Evolutionary conservation across 441 rosid species (phyloP).

Genomic region (Cnidoscolus chayamansa): DNA sequence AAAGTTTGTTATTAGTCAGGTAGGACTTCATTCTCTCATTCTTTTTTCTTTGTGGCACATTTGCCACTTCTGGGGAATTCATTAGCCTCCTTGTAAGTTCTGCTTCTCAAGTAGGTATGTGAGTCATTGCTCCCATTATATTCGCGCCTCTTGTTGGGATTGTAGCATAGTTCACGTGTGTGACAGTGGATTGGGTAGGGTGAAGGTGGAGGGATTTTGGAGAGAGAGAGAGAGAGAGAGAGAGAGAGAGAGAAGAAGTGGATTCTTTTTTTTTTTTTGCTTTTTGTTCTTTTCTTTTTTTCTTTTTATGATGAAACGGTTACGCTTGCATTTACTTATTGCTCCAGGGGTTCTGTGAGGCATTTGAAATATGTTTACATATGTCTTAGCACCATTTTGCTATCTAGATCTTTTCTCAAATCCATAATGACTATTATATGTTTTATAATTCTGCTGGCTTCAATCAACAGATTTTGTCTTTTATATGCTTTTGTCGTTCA

Average conservation of each 20-base stretch:
- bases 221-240: background rate
- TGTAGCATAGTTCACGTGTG: background rate
- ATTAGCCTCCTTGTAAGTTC: slow-evolving; percentile 6
- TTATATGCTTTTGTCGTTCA: background rate
- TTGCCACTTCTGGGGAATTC: slow-evolving; percentile 3
- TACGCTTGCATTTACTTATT: background rate
- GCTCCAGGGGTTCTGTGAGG: background rate
- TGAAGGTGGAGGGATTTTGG: no score
- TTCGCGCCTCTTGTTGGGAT: background rate
- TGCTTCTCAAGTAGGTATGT: background rate
- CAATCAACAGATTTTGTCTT: background rate
- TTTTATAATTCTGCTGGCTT: slow-evolving; percentile 3
- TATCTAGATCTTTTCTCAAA: background rate
- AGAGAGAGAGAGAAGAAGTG: no score
- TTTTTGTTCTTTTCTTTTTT: no score
- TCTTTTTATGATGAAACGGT: background rate
- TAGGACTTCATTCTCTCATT: slow-evolving; percentile 21
- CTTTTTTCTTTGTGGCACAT: slow-evolving; percentile 1
- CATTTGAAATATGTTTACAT: background rate
- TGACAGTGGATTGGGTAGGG: background rate
- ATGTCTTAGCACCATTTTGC: background rate
- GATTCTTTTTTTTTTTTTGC: background rate
- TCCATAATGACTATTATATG: background rate
- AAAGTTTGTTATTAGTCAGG: slow-evolving; percentile 90
- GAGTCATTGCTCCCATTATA: background rate